Evolutionary conservation across 768 basidiomycete species (phyloP).

Genomic region (Gelatoporia subvermispora): DNA sequence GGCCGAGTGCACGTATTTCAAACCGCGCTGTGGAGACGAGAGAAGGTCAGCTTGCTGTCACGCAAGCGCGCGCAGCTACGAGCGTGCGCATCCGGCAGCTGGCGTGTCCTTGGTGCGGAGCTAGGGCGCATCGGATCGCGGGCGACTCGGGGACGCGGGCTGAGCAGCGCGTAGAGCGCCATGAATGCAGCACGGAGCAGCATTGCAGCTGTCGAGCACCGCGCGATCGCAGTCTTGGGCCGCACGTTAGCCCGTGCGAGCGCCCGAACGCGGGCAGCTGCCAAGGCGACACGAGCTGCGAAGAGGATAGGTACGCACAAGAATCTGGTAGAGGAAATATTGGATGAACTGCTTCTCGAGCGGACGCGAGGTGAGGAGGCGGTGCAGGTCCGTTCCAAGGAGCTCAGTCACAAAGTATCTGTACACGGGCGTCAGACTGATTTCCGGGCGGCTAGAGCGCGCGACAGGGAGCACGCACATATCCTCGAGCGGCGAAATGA

Average conservation of each 20-base stretch:
- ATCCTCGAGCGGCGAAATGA: constrained; percentile 99
- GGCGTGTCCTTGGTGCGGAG: no score
- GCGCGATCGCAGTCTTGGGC: no score
- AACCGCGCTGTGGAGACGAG: constrained; percentile 64
- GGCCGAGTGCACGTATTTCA: constrained; percentile 99
- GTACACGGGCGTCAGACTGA: constrained; percentile 1
- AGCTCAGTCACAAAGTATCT: constrained; percentile 99
- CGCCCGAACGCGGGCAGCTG: background rate
- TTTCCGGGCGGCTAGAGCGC: constrained; percentile 4
- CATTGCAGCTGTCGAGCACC: no score
- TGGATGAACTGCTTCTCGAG: constrained; percentile 99
- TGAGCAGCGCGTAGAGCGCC: no score
- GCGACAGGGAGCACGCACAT: constrained; percentile 50
- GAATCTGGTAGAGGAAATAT: constrained; percentile 98
- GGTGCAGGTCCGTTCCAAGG: constrained; percentile 95
- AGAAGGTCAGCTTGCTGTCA: constrained; percentile 1
- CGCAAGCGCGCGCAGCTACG: no score
- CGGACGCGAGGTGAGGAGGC: constrained; percentile 91
- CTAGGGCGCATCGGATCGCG: no score
- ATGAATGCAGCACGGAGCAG: no score
- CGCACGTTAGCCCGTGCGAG: no score
- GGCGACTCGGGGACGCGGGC: no score
- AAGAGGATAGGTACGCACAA: constrained; percentile 46
- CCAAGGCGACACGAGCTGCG: background rate
- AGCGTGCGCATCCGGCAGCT: no score